These are phyloP conservation scores for Penicillium roqueforti DNA, from an alignment of 495 filamentous ascomycete species.

Conservation along the genomic window DNA sequence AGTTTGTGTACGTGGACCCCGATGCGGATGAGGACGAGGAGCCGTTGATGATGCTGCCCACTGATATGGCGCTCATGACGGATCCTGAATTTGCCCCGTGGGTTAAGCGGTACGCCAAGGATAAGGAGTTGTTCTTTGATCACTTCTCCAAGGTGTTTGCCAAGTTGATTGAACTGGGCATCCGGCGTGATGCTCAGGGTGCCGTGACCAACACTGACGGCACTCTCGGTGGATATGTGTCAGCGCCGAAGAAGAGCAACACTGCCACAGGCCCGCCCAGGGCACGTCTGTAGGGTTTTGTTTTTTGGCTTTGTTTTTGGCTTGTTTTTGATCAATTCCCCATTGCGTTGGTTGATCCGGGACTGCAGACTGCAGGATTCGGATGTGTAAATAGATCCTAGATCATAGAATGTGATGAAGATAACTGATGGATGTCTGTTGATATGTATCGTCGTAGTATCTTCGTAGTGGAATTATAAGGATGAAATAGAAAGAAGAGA, in stretches of 20 bases:
- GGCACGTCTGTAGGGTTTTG: conserved; percentile 28
- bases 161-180: conserved; percentile 60
- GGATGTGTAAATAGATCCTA: conserved; percentile 31
- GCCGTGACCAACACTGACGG: conserved; percentile 51
- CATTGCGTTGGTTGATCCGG: conserved; percentile 24
- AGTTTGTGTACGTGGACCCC: conserved; percentile 59
- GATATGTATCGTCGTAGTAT: background rate
- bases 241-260: conserved; percentile 57
- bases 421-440: background rate
- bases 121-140: conserved; percentile 59
- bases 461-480: background rate
- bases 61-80: conserved; percentile 39
- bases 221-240: conserved; percentile 49
- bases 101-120: conserved; percentile 56
- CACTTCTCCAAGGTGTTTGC: conserved; percentile 57
- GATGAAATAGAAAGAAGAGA: background rate
- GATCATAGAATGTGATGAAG: conserved; percentile 19
- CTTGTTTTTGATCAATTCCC: conserved; percentile 20
- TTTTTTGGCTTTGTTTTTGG: conserved; percentile 9
- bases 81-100: conserved; percentile 43
- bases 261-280: conserved; percentile 37
- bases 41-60: conserved; percentile 54
- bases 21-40: conserved; percentile 48
- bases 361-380: background rate
- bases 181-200: conserved; percentile 49